These are phyloP conservation scores for Plasmodium billcollinsi DNA, from an alignment of 169 alveolate species.

Conservation along the genomic window DNA sequence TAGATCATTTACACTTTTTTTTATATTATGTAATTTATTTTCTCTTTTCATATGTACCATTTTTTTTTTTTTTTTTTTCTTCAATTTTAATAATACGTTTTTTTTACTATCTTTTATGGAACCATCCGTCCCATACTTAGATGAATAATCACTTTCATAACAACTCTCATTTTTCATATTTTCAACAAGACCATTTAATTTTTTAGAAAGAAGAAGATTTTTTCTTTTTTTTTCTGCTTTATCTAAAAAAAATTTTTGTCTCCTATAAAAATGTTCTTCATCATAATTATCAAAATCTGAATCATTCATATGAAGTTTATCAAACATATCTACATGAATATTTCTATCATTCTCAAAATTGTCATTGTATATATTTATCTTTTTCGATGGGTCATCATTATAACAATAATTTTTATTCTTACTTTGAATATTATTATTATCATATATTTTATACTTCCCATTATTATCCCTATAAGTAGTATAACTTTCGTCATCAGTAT, in stretches of 20 bases:
- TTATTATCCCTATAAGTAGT: background rate
- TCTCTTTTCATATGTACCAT: background rate
- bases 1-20: background rate
- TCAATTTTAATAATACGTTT: background rate
- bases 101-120: conserved; percentile 5
- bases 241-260: conserved; percentile 31
- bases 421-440: background rate
- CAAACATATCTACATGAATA: no score
- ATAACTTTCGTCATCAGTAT: conserved; percentile 50
- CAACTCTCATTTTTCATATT: conserved; percentile 69
- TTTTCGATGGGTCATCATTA: no score
- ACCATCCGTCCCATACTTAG: conserved; percentile 45
- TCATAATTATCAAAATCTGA: conserved; percentile 76
- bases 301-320: background rate
- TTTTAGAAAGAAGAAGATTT: conserved; percentile 27
- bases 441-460: conserved; percentile 31
- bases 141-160: conserved; percentile 58
- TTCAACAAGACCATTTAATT: conserved; percentile 41
- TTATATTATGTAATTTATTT: background rate
- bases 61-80: conserved; percentile 6
- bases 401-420: no score
- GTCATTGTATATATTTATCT: no score
- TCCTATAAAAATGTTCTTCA: conserved; percentile 61
- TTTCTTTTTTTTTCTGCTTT: conserved; percentile 44
- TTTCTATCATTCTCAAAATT: no score